Evolutionary conservation across 768 basidiomycete genomes (phyloP).

Genomic region (Hydnum rufescens): DNA sequence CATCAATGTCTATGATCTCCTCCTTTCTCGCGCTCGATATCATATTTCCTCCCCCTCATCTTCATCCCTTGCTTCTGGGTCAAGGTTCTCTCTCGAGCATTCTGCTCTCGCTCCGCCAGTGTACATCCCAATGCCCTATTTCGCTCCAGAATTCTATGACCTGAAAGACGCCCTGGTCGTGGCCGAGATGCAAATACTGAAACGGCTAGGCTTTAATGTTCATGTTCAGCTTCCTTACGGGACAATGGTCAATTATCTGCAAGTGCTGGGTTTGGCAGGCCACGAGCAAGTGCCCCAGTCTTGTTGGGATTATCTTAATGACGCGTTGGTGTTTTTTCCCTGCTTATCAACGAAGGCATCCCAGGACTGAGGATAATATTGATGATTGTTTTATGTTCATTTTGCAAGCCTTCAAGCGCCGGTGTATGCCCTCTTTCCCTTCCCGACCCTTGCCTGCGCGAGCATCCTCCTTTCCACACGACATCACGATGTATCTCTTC

Average conservation of each 20-base stretch:
- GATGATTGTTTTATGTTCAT: neutral
- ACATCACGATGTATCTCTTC: conserved; percentile 50
- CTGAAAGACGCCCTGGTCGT: conserved; percentile 87
- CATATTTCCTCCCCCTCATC: conserved; percentile 23
- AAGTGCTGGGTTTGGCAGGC: conserved; percentile 67
- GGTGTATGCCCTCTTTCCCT: conserved; percentile 73
- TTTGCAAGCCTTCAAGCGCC: conserved; percentile 89
- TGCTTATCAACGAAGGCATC: conserved; percentile 5
- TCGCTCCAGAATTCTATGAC: conserved; percentile 76
- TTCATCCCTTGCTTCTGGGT: conserved; percentile 7
- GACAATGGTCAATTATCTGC: conserved; percentile 83
- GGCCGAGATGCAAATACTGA: conserved; percentile 93
- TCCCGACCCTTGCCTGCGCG: conserved; percentile 77
- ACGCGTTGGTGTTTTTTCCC: conserved; percentile 48
- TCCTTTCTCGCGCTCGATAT: conserved; percentile 56
- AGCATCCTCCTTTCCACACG: conserved; percentile 70
- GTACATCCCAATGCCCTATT: conserved; percentile 77
- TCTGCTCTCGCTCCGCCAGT: conserved; percentile 13
- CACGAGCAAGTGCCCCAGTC: conserved; percentile 47
- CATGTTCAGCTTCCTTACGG: conserved; percentile 86
- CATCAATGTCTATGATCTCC: conserved; percentile 81
- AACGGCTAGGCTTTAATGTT: conserved; percentile 88
- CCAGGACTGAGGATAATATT: too few species aligned
- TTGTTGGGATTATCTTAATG: conserved; percentile 93
- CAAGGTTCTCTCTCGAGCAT: conserved; percentile 9